Evolutionary conservation across 1,284 basidiomycete species (phyloP).

Genomic region (Leccinum ponderosum): DNA sequence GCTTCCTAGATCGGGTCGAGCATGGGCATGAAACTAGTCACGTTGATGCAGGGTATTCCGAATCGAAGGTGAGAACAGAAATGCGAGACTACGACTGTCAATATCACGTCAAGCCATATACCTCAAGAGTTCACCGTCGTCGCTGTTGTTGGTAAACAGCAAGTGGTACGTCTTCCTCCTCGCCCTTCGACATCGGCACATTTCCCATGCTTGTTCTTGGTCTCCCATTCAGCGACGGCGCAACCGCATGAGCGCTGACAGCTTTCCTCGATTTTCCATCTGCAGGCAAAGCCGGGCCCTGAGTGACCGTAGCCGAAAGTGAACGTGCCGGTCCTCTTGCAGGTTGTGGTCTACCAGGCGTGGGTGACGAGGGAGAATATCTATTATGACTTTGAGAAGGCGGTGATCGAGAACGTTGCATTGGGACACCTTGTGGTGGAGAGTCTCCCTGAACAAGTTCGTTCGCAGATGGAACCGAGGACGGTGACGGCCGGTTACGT

Average conservation of each 20-base stretch:
- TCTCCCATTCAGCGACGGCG: constrained; percentile 40
- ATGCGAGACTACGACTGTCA: not conserved
- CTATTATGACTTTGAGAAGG: constrained; percentile 42
- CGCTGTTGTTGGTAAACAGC: constrained; percentile 76
- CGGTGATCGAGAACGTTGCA: constrained; percentile 35
- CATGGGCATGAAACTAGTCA: constrained; percentile 4
- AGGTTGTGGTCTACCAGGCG: constrained; percentile 28
- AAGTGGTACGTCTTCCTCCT: constrained; percentile 76
- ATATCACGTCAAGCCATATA: constrained; percentile 5
- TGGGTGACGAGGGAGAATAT: constrained; percentile 34
- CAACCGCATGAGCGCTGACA: constrained; percentile 60
- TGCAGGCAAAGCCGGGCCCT: constrained; percentile 40
- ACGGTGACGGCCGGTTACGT: constrained; percentile 12
- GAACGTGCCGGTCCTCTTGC: constrained; percentile 57
- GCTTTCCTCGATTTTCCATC: constrained; percentile 67
- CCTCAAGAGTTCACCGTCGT: constrained; percentile 43
- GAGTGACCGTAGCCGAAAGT: constrained; percentile 59
- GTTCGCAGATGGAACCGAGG: constrained; percentile 34
- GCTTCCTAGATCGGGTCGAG: constrained; percentile 26
- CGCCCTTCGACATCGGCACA: constrained; percentile 37
- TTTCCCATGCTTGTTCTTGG: constrained; percentile 41
- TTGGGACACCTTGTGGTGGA: constrained; percentile 14
- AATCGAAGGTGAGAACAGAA: constrained; percentile 3
- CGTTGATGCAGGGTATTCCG: constrained; percentile 9
- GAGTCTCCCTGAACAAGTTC: constrained; percentile 16